Conservation (phyloP, 805 yeast species). For the Jamesozyma gamospora region DNA sequence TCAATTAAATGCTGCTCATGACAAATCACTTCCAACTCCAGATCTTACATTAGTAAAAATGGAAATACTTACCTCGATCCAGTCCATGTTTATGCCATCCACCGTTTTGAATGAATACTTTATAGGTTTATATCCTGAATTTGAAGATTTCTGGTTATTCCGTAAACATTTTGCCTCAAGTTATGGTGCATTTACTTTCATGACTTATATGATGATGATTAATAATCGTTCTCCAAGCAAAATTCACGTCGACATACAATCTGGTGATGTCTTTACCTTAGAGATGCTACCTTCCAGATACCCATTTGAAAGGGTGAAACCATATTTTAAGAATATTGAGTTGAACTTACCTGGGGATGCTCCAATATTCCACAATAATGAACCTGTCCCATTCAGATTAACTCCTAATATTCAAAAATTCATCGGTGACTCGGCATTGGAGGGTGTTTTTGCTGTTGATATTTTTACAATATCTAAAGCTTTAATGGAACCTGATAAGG, state of each 20-base stretch:
- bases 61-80: slow-evolving; percentile 85
- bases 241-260: slow-evolving; percentile 66
- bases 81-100: slow-evolving; percentile 75
- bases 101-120: slow-evolving; percentile 76
- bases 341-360: slow-evolving; percentile 34
- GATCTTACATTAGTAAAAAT: slow-evolving; percentile 81
- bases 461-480: slow-evolving; percentile 81
- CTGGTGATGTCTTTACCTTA: slow-evolving; percentile 87
- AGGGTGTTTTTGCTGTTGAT: slow-evolving; percentile 81
- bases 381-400: slow-evolving; percentile 89
- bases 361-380: slow-evolving; percentile 85
- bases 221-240: slow-evolving; percentile 90
- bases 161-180: slow-evolving; percentile 90
- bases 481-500: slow-evolving; percentile 83
- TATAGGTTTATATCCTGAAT: slow-evolving; percentile 54
- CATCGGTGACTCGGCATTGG: slow-evolving; percentile 89
- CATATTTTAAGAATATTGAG: slow-evolving; percentile 29
- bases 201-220: slow-evolving; percentile 90
- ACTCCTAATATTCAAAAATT: slow-evolving; percentile 92
- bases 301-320: slow-evolving; percentile 37
- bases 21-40: slow-evolving; percentile 87
- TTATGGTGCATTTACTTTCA: slow-evolving; percentile 85
- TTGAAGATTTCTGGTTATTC: slow-evolving; percentile 95
- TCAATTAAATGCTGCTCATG: slow-evolving; percentile 84
- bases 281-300: slow-evolving; percentile 91